Base-by-base conservation (phyloP, 257 asterid genomes). In the Solanum medicagineum region DNA sequence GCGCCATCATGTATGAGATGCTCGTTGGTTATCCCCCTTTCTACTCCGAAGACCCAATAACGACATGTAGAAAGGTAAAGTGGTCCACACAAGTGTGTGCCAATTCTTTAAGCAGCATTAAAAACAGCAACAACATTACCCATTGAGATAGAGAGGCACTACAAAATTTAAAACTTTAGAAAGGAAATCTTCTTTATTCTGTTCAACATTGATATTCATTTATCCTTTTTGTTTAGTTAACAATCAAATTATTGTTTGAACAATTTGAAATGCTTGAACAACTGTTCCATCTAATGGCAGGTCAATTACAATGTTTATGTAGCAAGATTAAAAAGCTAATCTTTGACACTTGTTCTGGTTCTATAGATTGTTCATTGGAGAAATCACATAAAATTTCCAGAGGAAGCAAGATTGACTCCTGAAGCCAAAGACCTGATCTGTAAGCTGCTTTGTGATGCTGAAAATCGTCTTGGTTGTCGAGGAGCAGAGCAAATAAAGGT, bases 1-100 rank as follows among this genome's bases (percentile, higher is more conserved):
- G 99, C 74, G 97, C 97, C 40, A 92, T 95, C 56, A 89, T 94
- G 98, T 95, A 89, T 84, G 99, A 95, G 92, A 95, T 95, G 98
- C 98, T 95, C 54, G 91, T 95, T 69, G 99, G 99, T 59, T 94
- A 94, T 84, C 94, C 99, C 40, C 99, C 99, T 19, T 95, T 95
- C 90, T 95, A 92, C 87, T 90, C 98, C 68, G 95, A 95, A 87
- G 94, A 95, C 88, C 93, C 98, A 47, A 88, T 94, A 84, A 87
- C 98, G 80, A 94, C 98, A 56, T 94, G 99, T 91, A 92, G 89
- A 89, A 95, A 95, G 99, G 98, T 95, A 86, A 17, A 40, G 42
- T 22, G 45, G n/a, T 22, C 3, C 36, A 1, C 40, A 6, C 3
- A n/a, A 6, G 32, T 15, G 69, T 71, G 26, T 82, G 42, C 8